Base-by-base conservation (phyloP, 148 eudicot genomes). In the Rhododendron molle region DNA sequence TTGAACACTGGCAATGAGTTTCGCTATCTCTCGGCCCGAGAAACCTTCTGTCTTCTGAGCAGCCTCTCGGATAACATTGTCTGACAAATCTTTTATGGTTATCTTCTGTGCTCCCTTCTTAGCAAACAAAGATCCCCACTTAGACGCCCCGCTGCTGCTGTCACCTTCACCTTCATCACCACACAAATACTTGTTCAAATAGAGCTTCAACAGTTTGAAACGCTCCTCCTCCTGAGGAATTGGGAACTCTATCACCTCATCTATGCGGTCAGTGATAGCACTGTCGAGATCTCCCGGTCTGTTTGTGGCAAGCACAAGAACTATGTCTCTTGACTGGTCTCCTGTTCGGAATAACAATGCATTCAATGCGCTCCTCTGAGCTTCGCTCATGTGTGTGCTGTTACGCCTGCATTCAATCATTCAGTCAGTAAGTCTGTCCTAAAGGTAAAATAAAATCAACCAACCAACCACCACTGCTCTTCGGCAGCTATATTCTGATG, bases 1-100 rank as follows among this genome's bases (percentile, higher is more conserved):
- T 88, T 97, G 99, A 74, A 97, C 95, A 83, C 99, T 89, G 40
- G 99, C 99, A 91, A 97, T 86, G 78, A 97, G 94, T 87, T 97
- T 97, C 2, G 98, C 99, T 81, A 94, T 95, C 91, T 97, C 99
- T 84, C 99, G 93, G 16, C 99, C 99, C 0, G 99, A 97, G 84
- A 97, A 97, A 71, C 99, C 99, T 85, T 95, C 93, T 0, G 92
- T 97, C 89, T 90, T 97, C 85, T 80, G 84, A 7, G 98, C 99
- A 56, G 96, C 99, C 80, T 97, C 98, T 84, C 92, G 85, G 73
- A 97, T 85, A 67, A 92, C 92, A 32, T 94, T 93, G 0, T 97
- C 98, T 0, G 99, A 87, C 34, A 97, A 77, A 89, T 94, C 99
- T 83, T 91, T 91, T 76, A 95, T 43, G 2, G 91, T 91, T 56